Conservation (phyloP, 768 basidiomycete genomes). For the Leccinum boreale region DNA sequence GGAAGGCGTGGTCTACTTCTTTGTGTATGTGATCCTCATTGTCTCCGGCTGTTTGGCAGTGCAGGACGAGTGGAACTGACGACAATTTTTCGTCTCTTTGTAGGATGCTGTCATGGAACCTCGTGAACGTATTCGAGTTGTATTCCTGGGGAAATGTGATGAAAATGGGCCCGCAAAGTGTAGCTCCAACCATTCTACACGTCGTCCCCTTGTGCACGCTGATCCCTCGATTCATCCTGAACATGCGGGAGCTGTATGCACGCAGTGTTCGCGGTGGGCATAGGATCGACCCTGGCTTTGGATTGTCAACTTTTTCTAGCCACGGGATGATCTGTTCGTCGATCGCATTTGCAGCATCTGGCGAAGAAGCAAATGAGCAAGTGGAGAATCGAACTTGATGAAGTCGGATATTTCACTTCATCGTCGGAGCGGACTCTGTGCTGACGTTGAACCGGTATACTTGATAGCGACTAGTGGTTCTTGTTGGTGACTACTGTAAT, state of each 20-base stretch:
- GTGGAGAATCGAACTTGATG: neutral
- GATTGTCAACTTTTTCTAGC: neutral
- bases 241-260: neutral
- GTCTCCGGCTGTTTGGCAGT: neutral
- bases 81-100: neutral
- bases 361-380: neutral
- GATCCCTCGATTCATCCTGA: neutral
- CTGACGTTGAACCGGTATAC: neutral
- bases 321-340: neutral
- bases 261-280: neutral
- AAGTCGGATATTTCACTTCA: neutral
- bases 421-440: neutral
- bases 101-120: neutral
- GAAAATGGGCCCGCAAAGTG: no score
- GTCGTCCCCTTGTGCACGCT: no score
- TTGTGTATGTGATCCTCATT: neutral
- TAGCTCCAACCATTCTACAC: no score
- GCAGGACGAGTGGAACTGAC: neutral
- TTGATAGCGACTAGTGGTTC: no score
- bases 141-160: no score
- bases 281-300: neutral
- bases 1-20: neutral
- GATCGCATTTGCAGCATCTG: neutral
- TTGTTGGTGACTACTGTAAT: no score
- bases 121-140: neutral